A percentile compares a stretch with the other conserved stretches of the same genome.
These are phyloP conservation scores for Escallonia rubra DNA, from an alignment of 129 eudicot genomes.

Conservation along the genomic window DNA sequence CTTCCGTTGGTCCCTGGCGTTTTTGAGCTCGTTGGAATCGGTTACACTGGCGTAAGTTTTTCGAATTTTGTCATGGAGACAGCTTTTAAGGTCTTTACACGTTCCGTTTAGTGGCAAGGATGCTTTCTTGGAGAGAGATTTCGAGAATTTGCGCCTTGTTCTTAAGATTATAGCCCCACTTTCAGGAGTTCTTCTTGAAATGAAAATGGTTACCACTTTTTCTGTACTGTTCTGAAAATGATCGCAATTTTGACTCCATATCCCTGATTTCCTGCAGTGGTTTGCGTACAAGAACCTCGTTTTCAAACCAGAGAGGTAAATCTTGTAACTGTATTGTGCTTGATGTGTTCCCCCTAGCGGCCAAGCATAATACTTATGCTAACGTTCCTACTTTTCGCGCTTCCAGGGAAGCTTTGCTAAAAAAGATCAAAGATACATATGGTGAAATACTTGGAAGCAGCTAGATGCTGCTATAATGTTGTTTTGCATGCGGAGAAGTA, in stretches of 20 bases:
- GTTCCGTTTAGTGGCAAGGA: too few species aligned
- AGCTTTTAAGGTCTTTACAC: too few species aligned
- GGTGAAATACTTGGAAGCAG: constrained; percentile 68
- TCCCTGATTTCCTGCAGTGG: constrained; percentile 50
- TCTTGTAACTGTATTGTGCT: not conserved
- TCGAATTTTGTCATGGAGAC: too few species aligned
- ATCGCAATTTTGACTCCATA: too few species aligned
- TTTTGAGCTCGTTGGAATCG: constrained; percentile 94
- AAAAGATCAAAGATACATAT: constrained; percentile 62
- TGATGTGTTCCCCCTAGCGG: too few species aligned
- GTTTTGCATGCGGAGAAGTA: not conserved
- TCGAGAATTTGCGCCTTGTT: too few species aligned
- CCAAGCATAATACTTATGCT: not conserved
- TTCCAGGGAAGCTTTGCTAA: constrained; percentile 77
- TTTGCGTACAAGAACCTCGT: constrained; percentile 86
- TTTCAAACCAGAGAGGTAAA: constrained; percentile 79
- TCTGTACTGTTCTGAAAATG: too few species aligned
- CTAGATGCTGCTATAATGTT: constrained; percentile 13
- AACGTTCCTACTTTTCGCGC: not conserved
- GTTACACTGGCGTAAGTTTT: constrained; percentile 83
- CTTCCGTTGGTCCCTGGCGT: constrained; percentile 90
- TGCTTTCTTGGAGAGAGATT: too few species aligned
- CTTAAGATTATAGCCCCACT: too few species aligned
- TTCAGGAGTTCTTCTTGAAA: too few species aligned
- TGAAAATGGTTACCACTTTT: too few species aligned